A percentile compares a stretch with the other conserved stretches of the same genome.
These are phyloP conservation scores for Aspergillus vadensis DNA, from an alignment of 2,329 filamentous ascomycete genomes.

Conservation along the genomic window DNA sequence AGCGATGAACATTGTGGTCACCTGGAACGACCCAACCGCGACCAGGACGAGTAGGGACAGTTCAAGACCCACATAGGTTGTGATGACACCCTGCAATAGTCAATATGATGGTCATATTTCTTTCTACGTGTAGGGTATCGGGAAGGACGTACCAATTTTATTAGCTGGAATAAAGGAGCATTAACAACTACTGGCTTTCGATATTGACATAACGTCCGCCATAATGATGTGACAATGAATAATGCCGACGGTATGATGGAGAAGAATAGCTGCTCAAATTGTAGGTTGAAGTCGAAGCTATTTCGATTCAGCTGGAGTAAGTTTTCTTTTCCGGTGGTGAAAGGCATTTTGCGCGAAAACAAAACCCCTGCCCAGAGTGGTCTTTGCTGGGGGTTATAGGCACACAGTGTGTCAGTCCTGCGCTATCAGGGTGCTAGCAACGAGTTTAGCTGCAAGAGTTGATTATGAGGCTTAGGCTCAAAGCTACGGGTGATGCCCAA, in stretches of 20 bases:
- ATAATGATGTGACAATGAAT: constrained; percentile 26
- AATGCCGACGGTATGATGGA: constrained; percentile 16
- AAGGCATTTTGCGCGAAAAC: background rate
- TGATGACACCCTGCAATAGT: background rate
- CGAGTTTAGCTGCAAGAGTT: no score
- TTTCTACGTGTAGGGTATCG: no score
- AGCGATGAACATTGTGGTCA: constrained; percentile 32
- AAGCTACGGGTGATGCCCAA: no score
- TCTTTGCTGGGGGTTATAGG: no score
- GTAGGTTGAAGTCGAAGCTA: constrained; percentile 18
- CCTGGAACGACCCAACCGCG: constrained; percentile 4
- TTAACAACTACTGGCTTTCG: constrained; percentile 36
- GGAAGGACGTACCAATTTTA: constrained; percentile 29
- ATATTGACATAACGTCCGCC: constrained; percentile 29
- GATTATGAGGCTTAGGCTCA: no score
- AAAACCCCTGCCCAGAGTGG: no score
- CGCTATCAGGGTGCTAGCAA: no score
- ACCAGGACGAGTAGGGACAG: constrained; percentile 32
- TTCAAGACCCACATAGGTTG: constrained; percentile 6
- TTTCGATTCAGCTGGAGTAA: constrained; percentile 13
- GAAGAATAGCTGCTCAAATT: constrained; percentile 20
- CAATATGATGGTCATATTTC: no score
- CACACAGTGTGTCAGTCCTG: no score
- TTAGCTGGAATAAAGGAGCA: constrained; percentile 28
- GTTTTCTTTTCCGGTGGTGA: background rate